Evolutionary conservation across 2,329 filamentous ascomycete species (phyloP).

Genomic region (Aspergillus glaucus): DNA sequence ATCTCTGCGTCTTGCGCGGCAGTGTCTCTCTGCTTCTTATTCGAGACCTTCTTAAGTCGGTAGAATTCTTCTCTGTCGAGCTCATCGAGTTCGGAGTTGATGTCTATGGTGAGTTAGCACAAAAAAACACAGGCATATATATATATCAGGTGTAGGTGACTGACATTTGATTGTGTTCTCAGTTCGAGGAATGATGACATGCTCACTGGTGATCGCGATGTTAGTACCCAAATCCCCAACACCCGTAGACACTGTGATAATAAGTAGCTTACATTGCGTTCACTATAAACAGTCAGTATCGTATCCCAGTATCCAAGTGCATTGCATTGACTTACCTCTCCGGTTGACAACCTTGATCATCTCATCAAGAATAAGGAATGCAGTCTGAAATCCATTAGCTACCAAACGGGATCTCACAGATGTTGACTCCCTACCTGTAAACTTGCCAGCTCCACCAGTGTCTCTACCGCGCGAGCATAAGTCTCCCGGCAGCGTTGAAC

Average conservation of each 20-base stretch:
- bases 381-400: slow-evolving; percentile 53
- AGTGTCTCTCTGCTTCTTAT: slow-evolving; percentile 73
- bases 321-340: slow-evolving; percentile 57
- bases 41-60: slow-evolving; percentile 86
- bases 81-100: slow-evolving; percentile 97
- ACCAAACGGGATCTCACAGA: slow-evolving; percentile 1
- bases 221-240: slow-evolving; percentile 8
- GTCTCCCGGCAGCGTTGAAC: slow-evolving; percentile 93
- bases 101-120: slow-evolving; percentile 50
- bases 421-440: slow-evolving; percentile 55
- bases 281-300: slow-evolving; percentile 48
- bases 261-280: slow-evolving; percentile 71
- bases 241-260: neutral
- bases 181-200: slow-evolving; percentile 88
- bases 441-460: slow-evolving; percentile 87
- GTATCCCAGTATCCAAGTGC: neutral
- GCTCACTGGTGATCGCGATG: slow-evolving; percentile 30
- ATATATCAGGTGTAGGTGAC: slow-evolving; percentile 16
- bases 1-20: slow-evolving; percentile 68
- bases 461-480: slow-evolving; percentile 92
- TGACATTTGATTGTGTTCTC: slow-evolving; percentile 98
- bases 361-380: slow-evolving; percentile 95
- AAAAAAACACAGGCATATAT: too few relatives aligned
- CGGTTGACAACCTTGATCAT: slow-evolving; percentile 99
- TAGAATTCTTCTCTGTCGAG: slow-evolving; percentile 98